Conservation (phyloP, 805 yeast genomes). For the Kodamaea leandrae region DNA sequence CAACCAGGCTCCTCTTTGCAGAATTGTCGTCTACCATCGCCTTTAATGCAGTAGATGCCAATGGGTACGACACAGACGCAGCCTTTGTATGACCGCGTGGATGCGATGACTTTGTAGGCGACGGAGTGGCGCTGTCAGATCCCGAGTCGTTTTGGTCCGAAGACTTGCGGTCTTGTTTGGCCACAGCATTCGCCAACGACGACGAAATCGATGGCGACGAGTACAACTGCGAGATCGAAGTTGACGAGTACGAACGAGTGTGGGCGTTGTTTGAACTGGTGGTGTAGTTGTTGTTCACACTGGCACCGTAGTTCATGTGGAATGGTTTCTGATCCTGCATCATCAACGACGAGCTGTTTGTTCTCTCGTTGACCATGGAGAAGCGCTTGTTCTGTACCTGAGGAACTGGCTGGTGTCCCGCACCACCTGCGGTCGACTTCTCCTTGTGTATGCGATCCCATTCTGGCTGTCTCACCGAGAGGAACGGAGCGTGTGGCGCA, state of each 20-base stretch:
- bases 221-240: conserved; percentile 35
- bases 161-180: conserved; percentile 21
- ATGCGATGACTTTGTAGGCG: conserved; percentile 20
- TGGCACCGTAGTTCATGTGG: background rate
- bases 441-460: conserved; percentile 68
- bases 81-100: conserved; percentile 32
- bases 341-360: conserved; percentile 22
- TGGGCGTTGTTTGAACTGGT: conserved; percentile 17
- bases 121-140: conserved; percentile 20
- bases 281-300: conserved; percentile 7
- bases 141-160: conserved; percentile 23
- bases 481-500: conserved; percentile 74
- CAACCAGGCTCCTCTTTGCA: conserved; percentile 1
- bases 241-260: conserved; percentile 36
- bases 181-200: conserved; percentile 51
- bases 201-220: conserved; percentile 70
- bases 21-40: conserved; percentile 68
- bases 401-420: conserved; percentile 11
- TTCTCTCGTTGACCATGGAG: conserved; percentile 43
- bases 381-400: conserved; percentile 39
- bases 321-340: conserved; percentile 8
- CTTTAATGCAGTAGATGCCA: conserved; percentile 68
- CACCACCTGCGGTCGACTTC: conserved; percentile 14
- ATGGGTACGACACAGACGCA: conserved; percentile 39
- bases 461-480: conserved; percentile 81